Evolutionary conservation across 2,329 filamentous ascomycete genomes (phyloP).

Genomic region (Trichoderma afroharzianum): DNA sequence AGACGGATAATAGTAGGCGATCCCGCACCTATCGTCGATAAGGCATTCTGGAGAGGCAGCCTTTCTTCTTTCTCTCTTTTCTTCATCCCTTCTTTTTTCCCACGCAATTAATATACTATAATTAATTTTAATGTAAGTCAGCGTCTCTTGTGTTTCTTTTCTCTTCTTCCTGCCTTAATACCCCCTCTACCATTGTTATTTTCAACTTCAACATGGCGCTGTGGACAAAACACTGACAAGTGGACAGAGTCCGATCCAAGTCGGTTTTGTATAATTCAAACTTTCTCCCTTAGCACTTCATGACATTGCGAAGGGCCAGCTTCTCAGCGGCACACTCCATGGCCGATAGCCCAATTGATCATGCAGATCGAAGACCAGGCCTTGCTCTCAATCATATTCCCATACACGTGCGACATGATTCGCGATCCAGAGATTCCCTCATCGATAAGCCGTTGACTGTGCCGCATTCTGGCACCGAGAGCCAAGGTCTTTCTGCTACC

Average conservation of each 20-base stretch:
- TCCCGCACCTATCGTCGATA: background rate
- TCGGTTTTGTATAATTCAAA: background rate
- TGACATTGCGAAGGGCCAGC: slow-evolving; percentile 5
- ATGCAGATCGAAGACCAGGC: slow-evolving; percentile 14
- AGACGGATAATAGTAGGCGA: background rate
- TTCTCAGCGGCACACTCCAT: slow-evolving; percentile 17
- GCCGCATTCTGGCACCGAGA: slow-evolving; percentile 20
- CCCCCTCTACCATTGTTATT: background rate
- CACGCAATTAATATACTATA: background rate
- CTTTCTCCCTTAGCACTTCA: background rate
- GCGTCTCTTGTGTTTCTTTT: background rate
- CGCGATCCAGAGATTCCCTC: slow-evolving; percentile 12
- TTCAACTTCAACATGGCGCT: background rate
- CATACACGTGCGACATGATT: slow-evolving; percentile 16
- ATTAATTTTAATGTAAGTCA: slow-evolving; percentile 4
- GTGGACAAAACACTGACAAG: background rate
- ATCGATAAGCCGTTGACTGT: slow-evolving; percentile 21
- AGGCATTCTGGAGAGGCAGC: slow-evolving; percentile 11
- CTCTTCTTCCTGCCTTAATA: background rate
- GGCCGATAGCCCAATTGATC: slow-evolving; percentile 16
- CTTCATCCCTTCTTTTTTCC: background rate
- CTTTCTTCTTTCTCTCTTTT: background rate
- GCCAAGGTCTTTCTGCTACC: background rate
- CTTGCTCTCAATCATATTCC: slow-evolving; percentile 8
- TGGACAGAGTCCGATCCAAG: background rate